A percentile compares a stretch with the other conserved stretches of the same genome.
Evolutionary conservation across 352 stramenopile genomes (phyloP).

Genomic region (Phytophthora syringae): DNA sequence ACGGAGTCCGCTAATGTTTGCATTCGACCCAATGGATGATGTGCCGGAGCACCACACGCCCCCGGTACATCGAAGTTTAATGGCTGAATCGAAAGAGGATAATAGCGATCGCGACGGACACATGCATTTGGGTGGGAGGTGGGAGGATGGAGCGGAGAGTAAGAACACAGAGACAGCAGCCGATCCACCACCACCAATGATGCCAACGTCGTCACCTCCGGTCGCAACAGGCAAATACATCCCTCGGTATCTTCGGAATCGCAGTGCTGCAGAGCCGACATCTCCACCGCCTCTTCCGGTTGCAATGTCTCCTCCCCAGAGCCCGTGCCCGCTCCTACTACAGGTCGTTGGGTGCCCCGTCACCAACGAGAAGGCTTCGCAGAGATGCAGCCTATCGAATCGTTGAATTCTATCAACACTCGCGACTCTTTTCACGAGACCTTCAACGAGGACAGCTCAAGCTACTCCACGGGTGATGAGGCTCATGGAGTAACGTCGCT

Average conservation of each 20-base stretch:
- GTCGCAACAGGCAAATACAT: conserved; percentile 73
- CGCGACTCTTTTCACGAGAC: conserved; percentile 64
- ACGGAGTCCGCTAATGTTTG: conserved; percentile 80
- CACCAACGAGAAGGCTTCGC: conserved; percentile 65
- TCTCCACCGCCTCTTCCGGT: conserved; percentile 44
- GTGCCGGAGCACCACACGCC: conserved; percentile 46
- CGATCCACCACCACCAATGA: conserved; percentile 45
- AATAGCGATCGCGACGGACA: conserved; percentile 29
- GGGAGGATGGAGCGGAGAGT: conserved; percentile 20
- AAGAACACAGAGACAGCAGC: conserved; percentile 18
- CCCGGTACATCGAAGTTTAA: conserved; percentile 18
- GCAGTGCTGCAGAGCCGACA: conserved; percentile 49
- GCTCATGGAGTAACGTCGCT: conserved; percentile 82
- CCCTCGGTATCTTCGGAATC: conserved; percentile 76
- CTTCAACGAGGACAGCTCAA: conserved; percentile 69
- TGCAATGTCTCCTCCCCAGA: conserved; percentile 48
- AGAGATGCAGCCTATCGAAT: conserved; percentile 55
- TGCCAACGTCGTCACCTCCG: conserved; percentile 64
- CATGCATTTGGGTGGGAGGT: conserved; percentile 33
- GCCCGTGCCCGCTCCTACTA: conserved; percentile 40
- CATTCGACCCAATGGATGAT: conserved; percentile 78
- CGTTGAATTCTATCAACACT: conserved; percentile 47
- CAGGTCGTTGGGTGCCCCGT: conserved; percentile 58
- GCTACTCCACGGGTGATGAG: conserved; percentile 73
- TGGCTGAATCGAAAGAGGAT: conserved; percentile 35